A percentile compares a stretch with the other conserved stretches of the same genome.
phyloP scores from a whole-genome alignment of 768 basidiomycete species.

The Lactarius sanguifluus region DNA sequence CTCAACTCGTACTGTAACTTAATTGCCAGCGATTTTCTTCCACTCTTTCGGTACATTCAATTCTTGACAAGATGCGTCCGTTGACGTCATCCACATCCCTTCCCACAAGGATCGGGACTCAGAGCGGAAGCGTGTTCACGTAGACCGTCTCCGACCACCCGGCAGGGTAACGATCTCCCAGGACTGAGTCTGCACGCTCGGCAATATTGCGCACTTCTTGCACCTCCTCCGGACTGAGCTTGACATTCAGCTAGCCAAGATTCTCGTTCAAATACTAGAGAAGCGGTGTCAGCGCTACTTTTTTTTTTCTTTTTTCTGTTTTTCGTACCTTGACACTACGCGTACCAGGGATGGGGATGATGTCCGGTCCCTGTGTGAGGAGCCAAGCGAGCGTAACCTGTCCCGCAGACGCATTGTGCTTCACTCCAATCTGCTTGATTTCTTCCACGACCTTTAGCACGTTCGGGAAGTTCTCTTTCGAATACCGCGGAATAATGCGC shows the following conservation, averaged over 20 bases:
- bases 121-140: slow-evolving; percentile 14
- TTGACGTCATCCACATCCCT: neutral
- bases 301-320: neutral
- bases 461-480: slow-evolving; percentile 47
- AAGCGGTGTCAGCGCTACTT: neutral
- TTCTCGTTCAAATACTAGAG: slow-evolving; percentile 25
- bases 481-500: slow-evolving; percentile 39
- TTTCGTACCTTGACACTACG: slow-evolving; percentile 38
- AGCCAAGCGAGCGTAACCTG: slow-evolving; percentile 54
- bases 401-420: slow-evolving; percentile 43
- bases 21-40: neutral
- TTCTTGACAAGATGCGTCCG: neutral
- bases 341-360: slow-evolving; percentile 51
- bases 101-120: neutral
- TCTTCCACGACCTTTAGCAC: slow-evolving; percentile 42
- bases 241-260: slow-evolving; percentile 16
- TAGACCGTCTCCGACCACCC: slow-evolving; percentile 14
- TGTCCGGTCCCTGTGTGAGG: slow-evolving; percentile 46
- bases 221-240: slow-evolving; percentile 20
- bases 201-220: slow-evolving; percentile 21
- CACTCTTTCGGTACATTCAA: neutral
- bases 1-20: neutral
- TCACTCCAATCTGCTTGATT: slow-evolving; percentile 39
- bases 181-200: slow-evolving; percentile 19
- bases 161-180: slow-evolving; percentile 22